Conservation (phyloP, 805 yeast species). For the Pichia nanzhaoensis region DNA sequence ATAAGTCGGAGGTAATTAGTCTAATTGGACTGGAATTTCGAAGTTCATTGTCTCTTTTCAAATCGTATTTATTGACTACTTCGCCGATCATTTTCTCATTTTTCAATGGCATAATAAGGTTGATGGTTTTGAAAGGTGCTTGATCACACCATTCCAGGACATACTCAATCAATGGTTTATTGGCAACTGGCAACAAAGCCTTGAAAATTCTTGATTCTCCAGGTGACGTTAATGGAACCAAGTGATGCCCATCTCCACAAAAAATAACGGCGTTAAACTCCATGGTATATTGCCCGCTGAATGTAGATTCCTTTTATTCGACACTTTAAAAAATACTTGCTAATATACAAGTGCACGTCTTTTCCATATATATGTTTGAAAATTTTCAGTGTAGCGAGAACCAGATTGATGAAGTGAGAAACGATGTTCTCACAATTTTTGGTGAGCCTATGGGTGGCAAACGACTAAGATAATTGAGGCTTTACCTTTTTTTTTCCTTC, state of each 20-base stretch:
- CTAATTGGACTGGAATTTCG: constrained; percentile 32
- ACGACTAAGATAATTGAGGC: no score
- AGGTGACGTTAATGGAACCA: constrained; percentile 64
- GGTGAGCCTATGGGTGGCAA: not conserved
- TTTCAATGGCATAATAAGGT: constrained; percentile 48
- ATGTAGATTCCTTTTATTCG: no score
- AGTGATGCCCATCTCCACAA: constrained; percentile 75
- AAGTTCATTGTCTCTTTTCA: constrained; percentile 33
- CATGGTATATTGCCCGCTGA: constrained; percentile 48
- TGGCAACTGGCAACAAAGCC: constrained; percentile 85
- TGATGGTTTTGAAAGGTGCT: constrained; percentile 68
- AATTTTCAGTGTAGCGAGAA: no score
- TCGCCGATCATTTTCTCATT: constrained; percentile 40
- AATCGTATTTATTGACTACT: constrained; percentile 43
- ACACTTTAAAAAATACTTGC: no score
- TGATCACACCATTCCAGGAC: constrained; percentile 90
- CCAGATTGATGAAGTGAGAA: no score
- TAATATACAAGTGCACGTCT: no score
- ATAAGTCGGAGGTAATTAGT: constrained; percentile 38
- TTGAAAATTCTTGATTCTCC: constrained; percentile 66
- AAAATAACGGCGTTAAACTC: constrained; percentile 87
- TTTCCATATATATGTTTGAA: no score
- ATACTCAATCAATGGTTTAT: constrained; percentile 79
- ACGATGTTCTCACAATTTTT: no score
- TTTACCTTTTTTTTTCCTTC: no score